Evolutionary conservation across 2,329 filamentous ascomycete genomes (phyloP), one percentile per base, ranked within the genome.

Genomic region (Trichoderma endophyticum): DNA sequence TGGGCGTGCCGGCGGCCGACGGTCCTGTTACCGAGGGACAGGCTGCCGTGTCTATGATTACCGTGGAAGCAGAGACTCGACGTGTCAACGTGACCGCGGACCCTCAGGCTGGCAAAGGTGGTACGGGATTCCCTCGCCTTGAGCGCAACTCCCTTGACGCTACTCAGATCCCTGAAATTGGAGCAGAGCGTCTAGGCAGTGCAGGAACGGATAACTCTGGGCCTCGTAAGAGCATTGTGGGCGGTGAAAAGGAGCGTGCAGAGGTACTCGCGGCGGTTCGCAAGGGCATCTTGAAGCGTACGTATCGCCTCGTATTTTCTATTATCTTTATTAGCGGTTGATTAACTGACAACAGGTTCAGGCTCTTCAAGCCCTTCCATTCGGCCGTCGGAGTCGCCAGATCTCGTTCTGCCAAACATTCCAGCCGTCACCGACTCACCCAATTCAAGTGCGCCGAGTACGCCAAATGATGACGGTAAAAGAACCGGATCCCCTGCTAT

Each of bases 271-370:
- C 95, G 24, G 93, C 94, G 7, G 94, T 98, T 62, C 94, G 94
- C 79, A 98, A 97, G 83, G 96, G 96, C 63, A 99, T 99, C 64
- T 82, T 99, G 70, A 99, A 99, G 84, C 93, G 94, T 93, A 87
- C 81, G 82, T 78, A 43, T 12, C 14, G 1, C 48, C 28, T 43
- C 34, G 0, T 6, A 15, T 18, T n/a, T 18, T 8, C 21, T 15
- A 12, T 21, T 2, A 43, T 30, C 1, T 18, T 34, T 36, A 57
- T 12, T 12, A 4, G 34, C 28, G 9, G 36, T 32, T 64, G n/a
- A 39, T 28, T 51, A 34, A 77, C 76, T 79, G 61, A 78, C 69
- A 8, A 14, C 62, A 15, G 18, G 24, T 65, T 74, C 57, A 90
- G 89, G 89, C 74, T 90, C 91, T 3, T 92, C 92, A 3, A 88